A percentile compares a stretch with the other conserved stretches of the same genome.
Conservation (phyloP, 1,284 basidiomycete species). For the Trichosporon inkin region DNA sequence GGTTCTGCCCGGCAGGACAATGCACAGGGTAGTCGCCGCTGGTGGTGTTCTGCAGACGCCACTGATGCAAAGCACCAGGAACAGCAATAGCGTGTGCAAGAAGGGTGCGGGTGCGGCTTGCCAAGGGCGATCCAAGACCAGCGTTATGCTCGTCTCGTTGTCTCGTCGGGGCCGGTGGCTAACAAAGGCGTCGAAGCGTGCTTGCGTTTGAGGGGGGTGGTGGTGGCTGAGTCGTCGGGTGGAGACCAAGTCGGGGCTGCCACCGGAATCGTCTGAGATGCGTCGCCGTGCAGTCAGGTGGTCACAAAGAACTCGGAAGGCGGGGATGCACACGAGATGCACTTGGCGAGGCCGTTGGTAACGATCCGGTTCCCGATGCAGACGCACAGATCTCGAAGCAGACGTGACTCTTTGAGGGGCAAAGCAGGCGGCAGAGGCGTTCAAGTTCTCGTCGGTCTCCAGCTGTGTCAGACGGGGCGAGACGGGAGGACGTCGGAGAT, state of each 20-base stretch:
- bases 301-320: no score
- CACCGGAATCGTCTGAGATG: no score
- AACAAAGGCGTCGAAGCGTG: neutral
- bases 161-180: neutral
- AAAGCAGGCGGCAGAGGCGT: neutral
- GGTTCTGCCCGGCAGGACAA: slow-evolving; percentile 3
- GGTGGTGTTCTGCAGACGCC: neutral
- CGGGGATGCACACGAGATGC: no score
- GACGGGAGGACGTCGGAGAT: neutral
- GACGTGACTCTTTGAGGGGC: neutral
- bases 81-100: neutral
- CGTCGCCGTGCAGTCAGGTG: no score
- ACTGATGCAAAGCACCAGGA: neutral
- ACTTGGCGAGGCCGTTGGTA: no score
- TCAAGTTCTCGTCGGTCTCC: neutral
- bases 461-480: slow-evolving; percentile 1
- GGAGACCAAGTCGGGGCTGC: no score
- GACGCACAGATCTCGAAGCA: neutral
- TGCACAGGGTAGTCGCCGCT: neutral
- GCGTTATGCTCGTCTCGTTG: neutral
- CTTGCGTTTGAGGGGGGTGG: neutral
- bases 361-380: no score
- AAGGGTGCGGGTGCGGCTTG: neutral
- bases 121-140: neutral
- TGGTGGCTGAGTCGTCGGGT: no score